These are phyloP conservation scores for Grosmannia huntii DNA, from an alignment of 2,329 filamentous ascomycete genomes.

Conservation along the genomic window DNA sequence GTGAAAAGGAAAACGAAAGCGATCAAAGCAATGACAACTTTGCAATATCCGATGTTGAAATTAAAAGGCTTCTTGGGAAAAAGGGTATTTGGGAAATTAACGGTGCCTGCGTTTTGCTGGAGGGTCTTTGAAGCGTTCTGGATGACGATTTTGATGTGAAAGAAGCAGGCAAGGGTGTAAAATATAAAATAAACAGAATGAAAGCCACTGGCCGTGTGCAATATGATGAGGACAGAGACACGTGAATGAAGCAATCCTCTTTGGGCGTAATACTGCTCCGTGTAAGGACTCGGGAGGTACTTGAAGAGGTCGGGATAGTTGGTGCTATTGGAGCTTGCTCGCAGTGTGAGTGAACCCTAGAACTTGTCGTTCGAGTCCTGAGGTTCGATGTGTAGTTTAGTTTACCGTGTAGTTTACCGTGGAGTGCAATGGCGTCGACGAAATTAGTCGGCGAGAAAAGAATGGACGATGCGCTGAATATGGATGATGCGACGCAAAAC, in stretches of 20 bases:
- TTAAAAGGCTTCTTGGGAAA: background rate
- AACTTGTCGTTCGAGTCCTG: background rate
- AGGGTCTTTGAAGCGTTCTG: background rate
- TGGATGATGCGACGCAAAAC: background rate
- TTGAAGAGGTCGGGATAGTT: background rate
- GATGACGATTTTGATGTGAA: background rate
- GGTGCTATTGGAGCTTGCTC: background rate
- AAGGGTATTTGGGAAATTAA: constrained; percentile 1
- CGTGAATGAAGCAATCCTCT: background rate
- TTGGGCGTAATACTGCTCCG: background rate
- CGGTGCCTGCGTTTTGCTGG: background rate
- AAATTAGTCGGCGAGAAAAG: background rate
- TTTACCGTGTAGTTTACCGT: background rate
- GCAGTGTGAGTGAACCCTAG: background rate
- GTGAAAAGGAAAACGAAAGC: background rate
- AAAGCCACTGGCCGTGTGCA: background rate
- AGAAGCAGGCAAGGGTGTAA: background rate
- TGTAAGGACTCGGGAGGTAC: background rate
- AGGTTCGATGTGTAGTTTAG: background rate
- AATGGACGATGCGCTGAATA: background rate
- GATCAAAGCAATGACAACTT: background rate
- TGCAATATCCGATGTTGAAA: background rate
- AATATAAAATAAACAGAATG: background rate
- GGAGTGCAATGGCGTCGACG: background rate
- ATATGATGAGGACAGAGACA: background rate